These are phyloP conservation scores for Chlamydomonas incerta DNA, from an alignment of 139 green algal species.

Conservation along the genomic window DNA sequence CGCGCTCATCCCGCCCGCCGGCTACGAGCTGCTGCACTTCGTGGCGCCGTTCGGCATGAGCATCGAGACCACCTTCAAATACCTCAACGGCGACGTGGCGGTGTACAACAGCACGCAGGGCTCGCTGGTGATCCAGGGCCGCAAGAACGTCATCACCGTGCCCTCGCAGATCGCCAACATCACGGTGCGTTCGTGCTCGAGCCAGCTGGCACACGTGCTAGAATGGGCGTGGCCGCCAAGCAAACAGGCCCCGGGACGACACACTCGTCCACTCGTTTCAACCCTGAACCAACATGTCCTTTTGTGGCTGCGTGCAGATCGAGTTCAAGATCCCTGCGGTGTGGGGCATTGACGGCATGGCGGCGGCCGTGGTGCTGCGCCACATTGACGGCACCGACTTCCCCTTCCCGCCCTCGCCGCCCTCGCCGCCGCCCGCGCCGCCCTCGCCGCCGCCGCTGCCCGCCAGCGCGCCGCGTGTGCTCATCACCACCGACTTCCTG, in stretches of 20 bases:
- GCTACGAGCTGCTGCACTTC: not conserved
- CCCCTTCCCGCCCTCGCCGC: not conserved
- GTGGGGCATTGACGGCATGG: constrained; percentile 17
- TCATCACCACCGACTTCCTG: constrained; percentile 33
- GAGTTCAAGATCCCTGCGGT: not conserved
- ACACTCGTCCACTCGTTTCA: too few relatives aligned
- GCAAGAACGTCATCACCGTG: not conserved
- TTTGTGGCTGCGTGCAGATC: constrained; percentile 49
- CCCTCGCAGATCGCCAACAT: not conserved
- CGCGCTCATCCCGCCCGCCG: not conserved
- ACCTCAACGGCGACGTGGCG: too few relatives aligned
- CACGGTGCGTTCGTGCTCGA: too few relatives aligned
- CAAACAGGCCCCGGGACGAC: too few relatives aligned
- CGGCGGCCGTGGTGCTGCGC: constrained; percentile 15
- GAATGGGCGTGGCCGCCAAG: too few relatives aligned
- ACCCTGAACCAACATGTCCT: too few relatives aligned
- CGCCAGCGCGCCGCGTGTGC: not conserved
- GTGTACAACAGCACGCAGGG: not conserved
- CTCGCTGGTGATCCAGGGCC: not conserved
- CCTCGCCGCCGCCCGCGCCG: not conserved
- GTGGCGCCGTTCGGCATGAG: constrained; percentile 16
- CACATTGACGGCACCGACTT: not conserved
- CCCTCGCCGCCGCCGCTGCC: not conserved
- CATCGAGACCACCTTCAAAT: not conserved
- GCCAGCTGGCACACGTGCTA: too few relatives aligned